Evolutionary conservation across 768 basidiomycete genomes (phyloP), one percentile per base, ranked within the genome.

Genomic region (Leccinellum luteum): DNA sequence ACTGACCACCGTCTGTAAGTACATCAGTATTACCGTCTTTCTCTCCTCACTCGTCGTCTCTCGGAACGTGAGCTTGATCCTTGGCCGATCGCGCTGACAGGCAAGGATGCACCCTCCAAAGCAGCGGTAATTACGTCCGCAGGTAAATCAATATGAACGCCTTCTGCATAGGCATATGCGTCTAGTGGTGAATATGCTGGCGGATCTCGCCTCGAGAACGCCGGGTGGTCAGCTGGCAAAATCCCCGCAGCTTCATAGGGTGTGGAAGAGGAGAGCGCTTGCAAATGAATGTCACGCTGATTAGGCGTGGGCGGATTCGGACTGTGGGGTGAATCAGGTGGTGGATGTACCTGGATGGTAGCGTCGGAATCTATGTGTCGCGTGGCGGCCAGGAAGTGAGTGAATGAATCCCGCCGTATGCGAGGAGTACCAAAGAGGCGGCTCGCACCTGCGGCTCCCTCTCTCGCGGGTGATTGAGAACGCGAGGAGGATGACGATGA

Each of bases 121-220:
- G 94, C 92, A 48, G 92, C 91, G 23, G 91, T 83, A 64, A 97
- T 94, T 56, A 96, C 83, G 64, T 97, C 94, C 32, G 94, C 92
- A 25, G 94, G 94, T 32, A 97, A 78, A 73, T 97, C 92, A 49
- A 95, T 86, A 52, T 91, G 90, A n/a, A 96, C 91, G 30, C 94
- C 94, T 43, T 92, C 93, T 52, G 85, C 78, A 66, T 92, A 92
- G 25, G 85, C 81, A 64, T 79, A 89, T n/a, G 90, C 86, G 67
- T 93, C 91, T 66, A 93, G 73, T n/a, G 92, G 91, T 6, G 91
- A 92, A 74, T 94, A 94, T 17, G 89, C 90, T 25, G 92, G 92
- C 21, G 92, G 92, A 60, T 89, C 87, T 56, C 83, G 80, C 64
- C 85, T 78, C 57, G 75, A 75, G 48, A 84, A 54, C 23, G 76